A percentile compares a stretch with the other conserved stretches of the same genome.
These are phyloP conservation scores for Glycine tomentella DNA, from an alignment of 306 rosid genomes.

Conservation along the genomic window DNA sequence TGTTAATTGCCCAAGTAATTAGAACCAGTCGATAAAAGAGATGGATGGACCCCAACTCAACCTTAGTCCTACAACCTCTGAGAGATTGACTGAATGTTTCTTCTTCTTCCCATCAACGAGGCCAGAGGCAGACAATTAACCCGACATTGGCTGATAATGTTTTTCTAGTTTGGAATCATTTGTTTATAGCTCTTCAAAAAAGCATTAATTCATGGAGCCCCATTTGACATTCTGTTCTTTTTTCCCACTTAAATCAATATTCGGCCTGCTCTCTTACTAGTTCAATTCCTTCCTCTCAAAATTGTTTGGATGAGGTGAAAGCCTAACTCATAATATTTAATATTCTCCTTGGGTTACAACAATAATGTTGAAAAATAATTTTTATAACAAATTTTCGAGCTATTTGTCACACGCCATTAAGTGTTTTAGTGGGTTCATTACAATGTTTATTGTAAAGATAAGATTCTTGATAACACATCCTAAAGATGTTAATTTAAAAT, in stretches of 20 bases:
- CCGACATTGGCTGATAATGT: too few relatives aligned
- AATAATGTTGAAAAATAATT: neutral
- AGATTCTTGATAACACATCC: too few relatives aligned
- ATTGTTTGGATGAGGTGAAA: neutral
- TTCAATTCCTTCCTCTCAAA: neutral
- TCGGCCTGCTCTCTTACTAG: neutral
- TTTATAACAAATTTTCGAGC: neutral
- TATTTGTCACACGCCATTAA: neutral
- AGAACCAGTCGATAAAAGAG: too few relatives aligned
- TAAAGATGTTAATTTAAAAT: too few relatives aligned
- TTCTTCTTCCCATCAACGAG: neutral
- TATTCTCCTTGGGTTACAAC: neutral
- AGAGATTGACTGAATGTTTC: neutral
- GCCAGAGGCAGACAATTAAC: too few relatives aligned
- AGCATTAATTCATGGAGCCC: neutral
- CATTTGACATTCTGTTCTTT: neutral
- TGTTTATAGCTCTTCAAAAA: neutral
- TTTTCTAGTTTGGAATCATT: too few relatives aligned
- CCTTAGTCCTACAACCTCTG: neutral
- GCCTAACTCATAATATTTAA: neutral
- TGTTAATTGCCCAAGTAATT: too few relatives aligned
- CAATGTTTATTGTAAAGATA: too few relatives aligned
- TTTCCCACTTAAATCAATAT: neutral
- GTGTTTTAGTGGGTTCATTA: neutral
- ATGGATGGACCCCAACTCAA: too few relatives aligned